Conservation (phyloP, 805 yeast genomes). For the Jamesozyma spencerorum region DNA sequence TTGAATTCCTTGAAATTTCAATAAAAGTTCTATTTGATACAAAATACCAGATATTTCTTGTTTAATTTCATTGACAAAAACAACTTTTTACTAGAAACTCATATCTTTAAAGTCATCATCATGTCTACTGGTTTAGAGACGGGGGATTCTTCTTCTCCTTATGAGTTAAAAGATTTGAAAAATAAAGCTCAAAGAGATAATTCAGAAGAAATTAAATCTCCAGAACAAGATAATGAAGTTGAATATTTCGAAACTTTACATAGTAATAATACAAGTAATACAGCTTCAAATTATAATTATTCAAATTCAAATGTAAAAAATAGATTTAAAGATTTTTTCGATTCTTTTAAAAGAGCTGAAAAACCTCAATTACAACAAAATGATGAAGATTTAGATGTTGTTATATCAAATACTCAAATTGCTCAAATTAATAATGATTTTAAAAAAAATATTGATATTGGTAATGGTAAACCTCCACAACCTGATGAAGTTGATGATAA, state of each 20-base stretch:
- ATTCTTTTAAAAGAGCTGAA: constrained; percentile 19
- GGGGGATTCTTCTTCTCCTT: constrained; percentile 4
- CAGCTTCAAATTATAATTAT: not conserved
- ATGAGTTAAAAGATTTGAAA: constrained; percentile 6
- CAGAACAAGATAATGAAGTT: constrained; percentile 20
- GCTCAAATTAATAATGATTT: constrained; percentile 1
- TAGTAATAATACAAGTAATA: constrained; percentile 1
- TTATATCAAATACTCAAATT: constrained; percentile 3
- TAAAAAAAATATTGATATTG: not conserved
- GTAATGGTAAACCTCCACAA: not conserved
- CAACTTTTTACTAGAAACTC: too few relatives aligned
- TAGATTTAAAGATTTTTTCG: constrained; percentile 9
- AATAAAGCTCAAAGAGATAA: constrained; percentile 2
- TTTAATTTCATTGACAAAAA: too few relatives aligned
- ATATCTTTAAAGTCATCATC: not conserved
- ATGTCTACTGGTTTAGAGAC: constrained; percentile 3
- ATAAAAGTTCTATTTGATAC: too few relatives aligned
- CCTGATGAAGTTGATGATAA: constrained; percentile 18
- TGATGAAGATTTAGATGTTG: constrained; percentile 1
- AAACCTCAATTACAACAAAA: constrained; percentile 2
- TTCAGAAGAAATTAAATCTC: constrained; percentile 8
- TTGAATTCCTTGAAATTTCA: too few relatives aligned
- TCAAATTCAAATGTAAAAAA: not conserved
- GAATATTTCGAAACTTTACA: constrained; percentile 16
- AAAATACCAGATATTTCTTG: too few relatives aligned